phyloP scores from a whole-genome alignment of 2,329 filamentous ascomycete genomes.

The Trichoderma brevicompactum region DNA sequence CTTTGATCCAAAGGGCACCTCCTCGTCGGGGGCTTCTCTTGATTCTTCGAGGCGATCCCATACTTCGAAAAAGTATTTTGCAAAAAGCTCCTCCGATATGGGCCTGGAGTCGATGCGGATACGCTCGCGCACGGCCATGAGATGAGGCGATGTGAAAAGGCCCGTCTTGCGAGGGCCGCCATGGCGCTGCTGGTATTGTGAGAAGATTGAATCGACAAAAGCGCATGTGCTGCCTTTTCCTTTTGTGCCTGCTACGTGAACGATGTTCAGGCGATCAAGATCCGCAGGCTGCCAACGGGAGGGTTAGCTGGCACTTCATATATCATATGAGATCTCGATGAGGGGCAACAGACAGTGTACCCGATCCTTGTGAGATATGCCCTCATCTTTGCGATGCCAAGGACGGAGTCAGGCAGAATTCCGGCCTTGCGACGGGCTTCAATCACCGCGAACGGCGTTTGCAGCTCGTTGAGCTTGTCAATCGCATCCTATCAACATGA shows the following conservation, averaged over 20 bases:
- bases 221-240: conserved; percentile 76
- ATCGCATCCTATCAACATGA: conserved; percentile 73
- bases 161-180: conserved; percentile 55
- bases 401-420: conserved; percentile 67
- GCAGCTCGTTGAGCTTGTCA: conserved; percentile 82
- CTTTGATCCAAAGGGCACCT: conserved; percentile 46
- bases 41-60: conserved; percentile 60
- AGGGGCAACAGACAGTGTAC: conserved; percentile 59
- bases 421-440: conserved; percentile 78
- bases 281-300: conserved; percentile 46
- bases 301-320: neutral
- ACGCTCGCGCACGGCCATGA: conserved; percentile 68
- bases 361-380: conserved; percentile 78
- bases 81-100: conserved; percentile 62
- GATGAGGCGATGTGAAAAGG: conserved; percentile 71
- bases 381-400: conserved; percentile 74
- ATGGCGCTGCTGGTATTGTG: conserved; percentile 49
- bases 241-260: conserved; percentile 77
- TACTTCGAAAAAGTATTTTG: conserved; percentile 69
- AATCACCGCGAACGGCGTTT: conserved; percentile 82
- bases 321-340: neutral
- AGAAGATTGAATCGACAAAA: conserved; percentile 66
- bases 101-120: conserved; percentile 65
- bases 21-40: conserved; percentile 39
- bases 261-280: conserved; percentile 64